phyloP scores from a whole-genome alignment of 768 basidiomycete genomes.

The Podaxis carcinomalis region DNA sequence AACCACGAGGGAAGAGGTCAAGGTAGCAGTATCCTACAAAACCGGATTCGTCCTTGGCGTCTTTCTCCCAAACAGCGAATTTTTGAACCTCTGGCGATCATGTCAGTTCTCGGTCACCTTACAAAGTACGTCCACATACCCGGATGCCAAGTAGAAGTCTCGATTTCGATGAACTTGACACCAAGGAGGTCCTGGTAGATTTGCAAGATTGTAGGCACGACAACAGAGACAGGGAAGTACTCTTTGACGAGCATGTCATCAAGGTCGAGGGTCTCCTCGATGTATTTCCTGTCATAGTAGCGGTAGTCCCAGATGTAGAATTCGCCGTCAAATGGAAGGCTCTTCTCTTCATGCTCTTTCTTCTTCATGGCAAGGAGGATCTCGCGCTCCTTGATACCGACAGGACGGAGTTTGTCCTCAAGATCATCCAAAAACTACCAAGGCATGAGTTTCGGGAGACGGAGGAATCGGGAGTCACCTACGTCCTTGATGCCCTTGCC shows the following conservation, averaged over 20 bases:
- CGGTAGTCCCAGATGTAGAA: slow-evolving; percentile 87
- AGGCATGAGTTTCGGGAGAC: not conserved
- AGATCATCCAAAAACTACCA: slow-evolving; percentile 75
- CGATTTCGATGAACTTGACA: slow-evolving; percentile 65
- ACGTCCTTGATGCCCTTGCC: slow-evolving; percentile 58
- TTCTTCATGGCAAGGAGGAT: slow-evolving; percentile 70
- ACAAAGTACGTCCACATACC: slow-evolving; percentile 35
- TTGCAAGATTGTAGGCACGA: slow-evolving; percentile 76
- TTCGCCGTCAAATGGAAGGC: slow-evolving; percentile 61
- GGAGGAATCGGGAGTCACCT: slow-evolving; percentile 13
- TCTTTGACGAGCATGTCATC: slow-evolving; percentile 82
- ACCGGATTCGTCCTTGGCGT: slow-evolving; percentile 61
- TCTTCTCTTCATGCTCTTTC: slow-evolving; percentile 60
- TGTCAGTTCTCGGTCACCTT: not conserved
- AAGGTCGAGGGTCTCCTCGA: slow-evolving; percentile 62
- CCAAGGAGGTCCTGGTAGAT: slow-evolving; percentile 83
- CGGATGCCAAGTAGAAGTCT: slow-evolving; percentile 73
- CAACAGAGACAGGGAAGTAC: slow-evolving; percentile 83
- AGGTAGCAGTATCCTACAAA: slow-evolving; percentile 87
- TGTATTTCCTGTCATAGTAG: slow-evolving; percentile 62
- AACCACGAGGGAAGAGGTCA: slow-evolving; percentile 82
- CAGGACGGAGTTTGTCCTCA: slow-evolving; percentile 65
- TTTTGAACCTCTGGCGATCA: slow-evolving; percentile 64
- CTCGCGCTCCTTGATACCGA: slow-evolving; percentile 63
- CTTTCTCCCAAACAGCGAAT: slow-evolving; percentile 82